A percentile compares a stretch with the other conserved stretches of the same genome.
Conservation (phyloP, 1,284 basidiomycete genomes). For the Lentinus polychrous region DNA sequence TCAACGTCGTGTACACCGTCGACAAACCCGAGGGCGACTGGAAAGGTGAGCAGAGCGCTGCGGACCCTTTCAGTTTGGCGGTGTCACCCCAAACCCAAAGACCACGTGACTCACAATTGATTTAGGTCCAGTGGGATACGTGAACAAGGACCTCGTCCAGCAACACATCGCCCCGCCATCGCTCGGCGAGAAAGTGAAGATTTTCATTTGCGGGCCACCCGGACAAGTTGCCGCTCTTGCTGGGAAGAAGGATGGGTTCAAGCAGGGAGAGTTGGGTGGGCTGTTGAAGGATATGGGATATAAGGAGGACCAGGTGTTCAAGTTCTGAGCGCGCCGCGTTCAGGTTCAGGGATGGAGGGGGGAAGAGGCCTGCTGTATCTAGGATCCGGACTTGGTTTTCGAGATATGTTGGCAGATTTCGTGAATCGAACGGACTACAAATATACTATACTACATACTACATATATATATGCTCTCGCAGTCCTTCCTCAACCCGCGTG, state of each 20-base stretch:
- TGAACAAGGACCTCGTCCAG: constrained; percentile 67
- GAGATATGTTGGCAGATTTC: no score
- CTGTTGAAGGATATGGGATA: constrained; percentile 86
- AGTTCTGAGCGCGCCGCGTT: no score
- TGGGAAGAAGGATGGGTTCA: constrained; percentile 71
- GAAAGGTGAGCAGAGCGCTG: no score
- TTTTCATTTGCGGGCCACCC: constrained; percentile 92
- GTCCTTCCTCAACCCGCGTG: no score
- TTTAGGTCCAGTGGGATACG: constrained; percentile 60
- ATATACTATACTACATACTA: no score
- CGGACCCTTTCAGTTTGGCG: no score
- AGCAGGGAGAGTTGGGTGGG: constrained; percentile 83
- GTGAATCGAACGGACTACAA: no score
- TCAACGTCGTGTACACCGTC: constrained; percentile 83
- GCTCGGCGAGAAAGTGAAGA: constrained; percentile 75
- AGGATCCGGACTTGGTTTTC: no score
- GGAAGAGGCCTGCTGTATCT: no score
- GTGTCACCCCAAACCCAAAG: no score
- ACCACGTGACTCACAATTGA: not conserved
- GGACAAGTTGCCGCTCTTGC: constrained; percentile 75
- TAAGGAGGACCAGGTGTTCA: constrained; percentile 67
- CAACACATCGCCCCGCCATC: constrained; percentile 66
- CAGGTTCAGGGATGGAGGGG: no score
- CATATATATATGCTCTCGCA: no score
- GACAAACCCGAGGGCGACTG: constrained; percentile 73